phyloP scores from a whole-genome alignment of 108 stramenopile species.

The Craspedostauros australis region DNA sequence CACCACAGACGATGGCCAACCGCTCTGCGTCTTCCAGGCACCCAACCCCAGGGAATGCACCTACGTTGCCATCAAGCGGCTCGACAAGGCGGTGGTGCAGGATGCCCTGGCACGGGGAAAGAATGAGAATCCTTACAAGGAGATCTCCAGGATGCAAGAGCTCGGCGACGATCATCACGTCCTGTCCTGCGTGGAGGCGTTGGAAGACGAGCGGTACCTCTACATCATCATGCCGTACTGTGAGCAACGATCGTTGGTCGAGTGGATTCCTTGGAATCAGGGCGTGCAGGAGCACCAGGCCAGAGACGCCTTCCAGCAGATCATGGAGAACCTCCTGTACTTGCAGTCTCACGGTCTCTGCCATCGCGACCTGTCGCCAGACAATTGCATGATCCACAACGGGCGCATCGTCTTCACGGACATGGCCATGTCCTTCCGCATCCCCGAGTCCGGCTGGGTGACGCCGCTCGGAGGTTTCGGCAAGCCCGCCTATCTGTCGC shows the following conservation, averaged over 20 bases:
- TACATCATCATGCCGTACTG: conserved; percentile 67
- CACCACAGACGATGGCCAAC: too few relatives aligned
- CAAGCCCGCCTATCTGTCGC: conserved; percentile 59
- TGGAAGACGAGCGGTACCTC: conserved; percentile 54
- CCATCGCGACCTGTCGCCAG: conserved; percentile 61
- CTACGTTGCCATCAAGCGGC: conserved; percentile 43
- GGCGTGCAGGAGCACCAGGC: conserved; percentile 27
- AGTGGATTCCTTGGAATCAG: conserved; percentile 16
- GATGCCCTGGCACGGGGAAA: conserved; percentile 13
- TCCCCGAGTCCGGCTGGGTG: conserved; percentile 15
- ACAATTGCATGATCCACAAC: conserved; percentile 57
- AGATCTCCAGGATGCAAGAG: conserved; percentile 36
- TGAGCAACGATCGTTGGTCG: conserved; percentile 39
- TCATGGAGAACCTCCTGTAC: conserved; percentile 38
- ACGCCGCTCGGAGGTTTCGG: conserved; percentile 42
- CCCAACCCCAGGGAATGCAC: conserved; percentile 9
- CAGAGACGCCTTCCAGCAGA: conserved; percentile 37
- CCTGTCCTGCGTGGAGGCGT: conserved; percentile 27
- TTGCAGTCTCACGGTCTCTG: conserved; percentile 32
- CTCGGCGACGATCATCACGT: conserved; percentile 45
- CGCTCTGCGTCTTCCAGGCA: conserved; percentile 26
- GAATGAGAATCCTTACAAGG: conserved; percentile 38
- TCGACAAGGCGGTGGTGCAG: conserved; percentile 21
- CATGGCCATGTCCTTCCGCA: conserved; percentile 67
- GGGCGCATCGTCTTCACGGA: conserved; percentile 49